Conservation (phyloP, 768 basidiomycete genomes). For the Russula sp. region DNA sequence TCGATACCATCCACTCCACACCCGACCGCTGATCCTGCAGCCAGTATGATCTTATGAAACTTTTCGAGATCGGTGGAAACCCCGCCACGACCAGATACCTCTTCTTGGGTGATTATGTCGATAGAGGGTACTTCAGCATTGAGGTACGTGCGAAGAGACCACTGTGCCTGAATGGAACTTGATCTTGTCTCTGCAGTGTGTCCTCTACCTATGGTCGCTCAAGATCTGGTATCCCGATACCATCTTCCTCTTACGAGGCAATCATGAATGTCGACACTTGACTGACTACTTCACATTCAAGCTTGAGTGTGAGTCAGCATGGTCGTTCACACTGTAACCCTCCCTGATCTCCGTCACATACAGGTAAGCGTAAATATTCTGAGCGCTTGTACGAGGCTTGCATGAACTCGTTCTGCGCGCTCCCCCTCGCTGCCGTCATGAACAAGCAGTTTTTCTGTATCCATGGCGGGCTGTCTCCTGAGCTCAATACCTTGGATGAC, state of each 20-base stretch:
- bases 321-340: neutral
- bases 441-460: conserved; percentile 99
- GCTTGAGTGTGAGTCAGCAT: conserved; percentile 72
- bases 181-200: conserved; percentile 55
- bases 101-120: conserved; percentile 72
- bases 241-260: conserved; percentile 92
- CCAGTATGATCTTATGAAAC: conserved; percentile 74
- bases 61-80: conserved; percentile 72
- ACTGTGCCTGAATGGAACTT: conserved; percentile 3
- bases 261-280: conserved; percentile 97
- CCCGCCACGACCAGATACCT: conserved; percentile 69
- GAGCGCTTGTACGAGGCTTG: conserved; percentile 95
- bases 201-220: conserved; percentile 94
- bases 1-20: conserved; percentile 4
- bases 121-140: conserved; percentile 70
- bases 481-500: conserved; percentile 93
- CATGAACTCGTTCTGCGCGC: conserved; percentile 95
- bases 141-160: conserved; percentile 39
- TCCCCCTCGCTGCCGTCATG: conserved; percentile 96
- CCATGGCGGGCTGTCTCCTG: conserved; percentile 94
- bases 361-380: conserved; percentile 98
- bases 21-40: conserved; percentile 16
- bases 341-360: neutral
- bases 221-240: conserved; percentile 99
- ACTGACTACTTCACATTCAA: conserved; percentile 99